A percentile compares a stretch with the other conserved stretches of the same genome.
These are phyloP conservation scores for Hypoxylon intermedium DNA, from an alignment of 495 filamentous ascomycete species.

Conservation along the genomic window DNA sequence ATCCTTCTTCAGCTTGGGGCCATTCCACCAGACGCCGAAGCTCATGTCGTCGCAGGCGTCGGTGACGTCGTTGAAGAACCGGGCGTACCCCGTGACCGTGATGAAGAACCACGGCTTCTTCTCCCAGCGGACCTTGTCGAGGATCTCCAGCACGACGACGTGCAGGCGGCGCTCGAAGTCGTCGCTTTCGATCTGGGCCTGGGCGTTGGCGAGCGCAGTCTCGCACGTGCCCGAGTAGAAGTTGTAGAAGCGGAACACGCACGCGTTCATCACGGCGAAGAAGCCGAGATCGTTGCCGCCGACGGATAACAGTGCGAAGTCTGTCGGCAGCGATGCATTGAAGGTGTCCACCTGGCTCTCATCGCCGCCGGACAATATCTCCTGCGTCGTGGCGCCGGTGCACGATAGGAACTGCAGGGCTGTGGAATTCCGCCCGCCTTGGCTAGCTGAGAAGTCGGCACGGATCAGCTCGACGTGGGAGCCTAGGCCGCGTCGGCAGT, in stretches of 20 bases:
- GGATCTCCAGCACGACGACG: conserved; percentile 48
- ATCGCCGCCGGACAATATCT: conserved; percentile 42
- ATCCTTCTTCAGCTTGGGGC: conserved; percentile 44
- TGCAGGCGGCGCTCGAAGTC: conserved; percentile 46
- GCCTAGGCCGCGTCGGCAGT: conserved; percentile 49
- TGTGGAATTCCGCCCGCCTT: conserved; percentile 26
- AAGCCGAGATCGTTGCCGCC: conserved; percentile 61
- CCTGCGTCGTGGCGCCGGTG: conserved; percentile 46
- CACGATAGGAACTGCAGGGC: conserved; percentile 52
- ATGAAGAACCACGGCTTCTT: conserved; percentile 47
- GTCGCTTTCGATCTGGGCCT: conserved; percentile 35
- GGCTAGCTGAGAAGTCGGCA: conserved; percentile 31
- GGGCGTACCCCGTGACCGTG: conserved; percentile 55
- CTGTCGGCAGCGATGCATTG: conserved; percentile 35
- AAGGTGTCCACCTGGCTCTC: conserved; percentile 49
- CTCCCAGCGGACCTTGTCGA: conserved; percentile 49
- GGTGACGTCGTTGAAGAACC: conserved; percentile 57
- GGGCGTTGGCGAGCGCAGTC: conserved; percentile 40
- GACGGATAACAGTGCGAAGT: conserved; percentile 53
- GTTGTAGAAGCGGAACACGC: conserved; percentile 56
- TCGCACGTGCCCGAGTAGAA: conserved; percentile 54
- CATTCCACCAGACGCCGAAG: conserved; percentile 49
- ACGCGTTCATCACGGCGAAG: conserved; percentile 55
- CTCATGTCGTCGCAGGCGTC: conserved; percentile 50
- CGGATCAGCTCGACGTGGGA: conserved; percentile 49